Percentiles rank a stretch among this genome's conserved stretches.
Conservation (phyloP, 371 early-diverging fungal species). For the Choanephora cucurbitarum region DNA sequence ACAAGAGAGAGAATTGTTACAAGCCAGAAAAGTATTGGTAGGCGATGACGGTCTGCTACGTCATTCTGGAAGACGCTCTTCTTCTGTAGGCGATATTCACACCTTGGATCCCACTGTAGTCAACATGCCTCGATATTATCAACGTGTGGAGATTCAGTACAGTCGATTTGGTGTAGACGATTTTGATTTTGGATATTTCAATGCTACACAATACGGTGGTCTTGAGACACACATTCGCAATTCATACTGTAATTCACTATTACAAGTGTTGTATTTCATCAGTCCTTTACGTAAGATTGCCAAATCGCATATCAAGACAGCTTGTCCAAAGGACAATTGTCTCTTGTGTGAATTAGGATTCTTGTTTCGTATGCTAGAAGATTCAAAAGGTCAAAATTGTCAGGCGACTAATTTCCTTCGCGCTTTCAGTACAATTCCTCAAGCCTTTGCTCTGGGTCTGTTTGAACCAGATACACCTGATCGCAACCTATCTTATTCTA, state of each 20-base stretch:
- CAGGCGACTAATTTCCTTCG: constrained; percentile 91
- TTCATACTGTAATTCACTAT: constrained; percentile 85
- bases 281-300: constrained; percentile 65
- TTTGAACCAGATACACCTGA: constrained; percentile 81
- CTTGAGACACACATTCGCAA: constrained; percentile 91
- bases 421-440: constrained; percentile 79
- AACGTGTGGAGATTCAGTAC: constrained; percentile 82
- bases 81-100: constrained; percentile 39
- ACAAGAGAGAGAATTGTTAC: constrained; percentile 71
- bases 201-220: constrained; percentile 82
- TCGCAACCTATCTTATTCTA: constrained; percentile 61
- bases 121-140: constrained; percentile 69
- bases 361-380: constrained; percentile 88
- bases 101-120: constrained; percentile 39
- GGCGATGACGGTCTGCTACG: constrained; percentile 27
- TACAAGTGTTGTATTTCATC: constrained; percentile 83
- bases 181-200: constrained; percentile 95
- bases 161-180: constrained; percentile 94
- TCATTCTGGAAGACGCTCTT: constrained; percentile 39
- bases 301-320: constrained; percentile 70
- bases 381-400: constrained; percentile 88
- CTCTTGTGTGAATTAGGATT: constrained; percentile 91
- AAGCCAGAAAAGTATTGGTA: constrained; percentile 36
- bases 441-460: constrained; percentile 81
- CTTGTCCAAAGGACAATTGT: constrained; percentile 78